Percentiles rank a stretch among this genome's conserved stretches.
Evolutionary conservation across 2,329 filamentous ascomycete species (phyloP).

Genomic region (Trichoderma lentiforme): DNA sequence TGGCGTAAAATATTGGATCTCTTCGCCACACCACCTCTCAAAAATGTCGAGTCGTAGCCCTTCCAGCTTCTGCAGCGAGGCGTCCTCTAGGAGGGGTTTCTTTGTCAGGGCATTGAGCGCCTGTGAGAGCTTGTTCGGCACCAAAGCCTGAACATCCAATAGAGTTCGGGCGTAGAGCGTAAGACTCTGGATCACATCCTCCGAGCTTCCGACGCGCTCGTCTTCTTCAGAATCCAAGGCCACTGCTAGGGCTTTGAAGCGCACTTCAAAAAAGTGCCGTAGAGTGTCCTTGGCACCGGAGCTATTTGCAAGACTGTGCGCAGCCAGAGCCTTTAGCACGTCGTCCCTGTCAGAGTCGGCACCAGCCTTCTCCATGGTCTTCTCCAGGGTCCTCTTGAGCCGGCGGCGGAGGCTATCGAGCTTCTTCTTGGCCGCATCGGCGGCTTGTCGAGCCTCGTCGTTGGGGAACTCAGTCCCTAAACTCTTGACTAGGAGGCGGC

Average conservation of each 20-base stretch:
- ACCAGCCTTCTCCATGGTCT: constrained; percentile 63
- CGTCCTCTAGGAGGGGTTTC: constrained; percentile 68
- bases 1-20: constrained; percentile 80
- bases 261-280: constrained; percentile 70
- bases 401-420: constrained; percentile 60
- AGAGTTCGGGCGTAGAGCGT: constrained; percentile 74
- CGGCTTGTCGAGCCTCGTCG: constrained; percentile 32
- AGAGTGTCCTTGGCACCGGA: constrained; percentile 77
- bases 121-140: constrained; percentile 69
- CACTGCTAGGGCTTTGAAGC: constrained; percentile 64
- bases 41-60: constrained; percentile 75
- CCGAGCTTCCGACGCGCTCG: constrained; percentile 36
- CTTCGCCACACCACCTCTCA: constrained; percentile 75
- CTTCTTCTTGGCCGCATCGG: constrained; percentile 63
- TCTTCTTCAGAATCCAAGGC: constrained; percentile 55
- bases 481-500: constrained; percentile 70
- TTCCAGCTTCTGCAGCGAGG: constrained; percentile 61
- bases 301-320: constrained; percentile 77
- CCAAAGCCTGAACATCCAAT: constrained; percentile 70
- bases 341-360: constrained; percentile 44
- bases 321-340: constrained; percentile 71
- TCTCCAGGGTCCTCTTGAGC: constrained; percentile 66
- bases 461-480: constrained; percentile 51
- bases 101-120: constrained; percentile 67
- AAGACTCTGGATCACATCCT: constrained; percentile 61